A percentile compares a stretch with the other conserved stretches of the same genome.
Evolutionary conservation across 148 eudicot genomes (phyloP).

Genomic region (Agrostemma githago): DNA sequence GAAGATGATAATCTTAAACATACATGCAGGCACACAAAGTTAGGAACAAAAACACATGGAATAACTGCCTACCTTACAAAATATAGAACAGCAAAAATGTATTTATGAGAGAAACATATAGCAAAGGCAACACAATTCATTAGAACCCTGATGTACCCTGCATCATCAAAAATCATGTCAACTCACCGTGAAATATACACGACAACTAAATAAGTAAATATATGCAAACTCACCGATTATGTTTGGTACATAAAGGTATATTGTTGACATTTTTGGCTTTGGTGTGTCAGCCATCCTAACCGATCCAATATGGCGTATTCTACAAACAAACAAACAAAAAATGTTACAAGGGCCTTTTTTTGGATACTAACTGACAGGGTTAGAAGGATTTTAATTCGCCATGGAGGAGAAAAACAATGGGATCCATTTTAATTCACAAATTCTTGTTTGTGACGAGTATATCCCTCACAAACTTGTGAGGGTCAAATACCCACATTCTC

Average conservation of each 20-base stretch:
- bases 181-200: neutral
- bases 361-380: too few relatives aligned
- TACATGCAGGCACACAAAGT: neutral
- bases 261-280: slow-evolving; percentile 42
- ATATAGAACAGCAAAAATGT: slow-evolving; percentile 68
- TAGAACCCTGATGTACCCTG: slow-evolving; percentile 74
- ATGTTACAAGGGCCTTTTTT: too few relatives aligned
- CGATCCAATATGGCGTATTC: neutral
- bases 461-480: neutral
- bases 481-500: neutral
- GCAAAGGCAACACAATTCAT: slow-evolving; percentile 83
- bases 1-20: neutral
- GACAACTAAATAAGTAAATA: neutral
- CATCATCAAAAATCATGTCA: slow-evolving; percentile 15
- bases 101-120: slow-evolving; percentile 66
- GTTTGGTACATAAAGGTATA: slow-evolving; percentile 86
- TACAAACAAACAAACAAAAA: neutral
- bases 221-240: slow-evolving; percentile 55
- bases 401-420: too few relatives aligned
- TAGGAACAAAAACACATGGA: neutral
- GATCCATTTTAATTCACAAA: too few relatives aligned
- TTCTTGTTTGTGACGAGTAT: neutral
- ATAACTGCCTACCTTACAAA: slow-evolving; percentile 51
- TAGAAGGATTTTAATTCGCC: too few relatives aligned
- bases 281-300: slow-evolving; percentile 44